A percentile compares a stretch with the other conserved stretches of the same genome.
These are phyloP conservation scores for Pythium aristosporum DNA, from an alignment of 352 stramenopile species.

Conservation along the genomic window DNA sequence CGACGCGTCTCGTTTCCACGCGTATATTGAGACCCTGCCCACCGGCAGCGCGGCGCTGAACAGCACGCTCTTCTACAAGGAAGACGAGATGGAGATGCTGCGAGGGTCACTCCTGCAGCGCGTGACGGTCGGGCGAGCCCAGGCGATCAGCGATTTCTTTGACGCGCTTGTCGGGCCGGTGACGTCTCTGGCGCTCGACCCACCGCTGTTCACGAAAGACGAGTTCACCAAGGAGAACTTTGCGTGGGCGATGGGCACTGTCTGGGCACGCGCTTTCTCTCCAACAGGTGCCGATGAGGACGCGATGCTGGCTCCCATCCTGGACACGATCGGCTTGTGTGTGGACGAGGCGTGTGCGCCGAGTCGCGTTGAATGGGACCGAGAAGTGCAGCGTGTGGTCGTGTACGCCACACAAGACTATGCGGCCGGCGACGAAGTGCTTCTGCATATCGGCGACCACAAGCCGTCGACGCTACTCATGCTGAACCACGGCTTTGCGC, in stretches of 20 bases:
- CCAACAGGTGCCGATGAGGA: slow-evolving; percentile 14
- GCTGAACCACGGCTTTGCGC: slow-evolving; percentile 32
- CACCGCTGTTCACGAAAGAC: slow-evolving; percentile 27
- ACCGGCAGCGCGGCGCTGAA: slow-evolving; percentile 8
- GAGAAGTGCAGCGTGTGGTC: slow-evolving; percentile 14
- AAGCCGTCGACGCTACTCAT: slow-evolving; percentile 30
- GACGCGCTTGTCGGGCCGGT: slow-evolving; percentile 25
- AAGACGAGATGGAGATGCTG: slow-evolving; percentile 27
- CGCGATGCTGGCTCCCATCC: slow-evolving; percentile 25
- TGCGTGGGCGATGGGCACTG: slow-evolving; percentile 30
- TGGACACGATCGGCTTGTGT: slow-evolving; percentile 31
- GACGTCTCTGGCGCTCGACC: slow-evolving; percentile 29
- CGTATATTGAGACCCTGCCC: slow-evolving; percentile 25
- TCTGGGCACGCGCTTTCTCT: slow-evolving; percentile 30
- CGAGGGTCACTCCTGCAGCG: slow-evolving; percentile 26
- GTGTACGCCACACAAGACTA: slow-evolving; percentile 29
- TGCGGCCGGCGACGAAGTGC: slow-evolving; percentile 26
- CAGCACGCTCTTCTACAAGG: slow-evolving; percentile 27
- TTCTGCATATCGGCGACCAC: slow-evolving; percentile 4
- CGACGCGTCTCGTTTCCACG: slow-evolving; percentile 20
- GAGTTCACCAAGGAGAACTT: slow-evolving; percentile 33
- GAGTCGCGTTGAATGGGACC: slow-evolving; percentile 21
- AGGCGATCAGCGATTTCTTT: slow-evolving; percentile 27
- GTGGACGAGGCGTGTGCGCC: slow-evolving; percentile 16
- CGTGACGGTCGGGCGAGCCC: slow-evolving; percentile 10